Percentiles rank a stretch among this genome's conserved stretches.
Conservation (phyloP, 768 basidiomycete genomes). For the Mycena pura region DNA sequence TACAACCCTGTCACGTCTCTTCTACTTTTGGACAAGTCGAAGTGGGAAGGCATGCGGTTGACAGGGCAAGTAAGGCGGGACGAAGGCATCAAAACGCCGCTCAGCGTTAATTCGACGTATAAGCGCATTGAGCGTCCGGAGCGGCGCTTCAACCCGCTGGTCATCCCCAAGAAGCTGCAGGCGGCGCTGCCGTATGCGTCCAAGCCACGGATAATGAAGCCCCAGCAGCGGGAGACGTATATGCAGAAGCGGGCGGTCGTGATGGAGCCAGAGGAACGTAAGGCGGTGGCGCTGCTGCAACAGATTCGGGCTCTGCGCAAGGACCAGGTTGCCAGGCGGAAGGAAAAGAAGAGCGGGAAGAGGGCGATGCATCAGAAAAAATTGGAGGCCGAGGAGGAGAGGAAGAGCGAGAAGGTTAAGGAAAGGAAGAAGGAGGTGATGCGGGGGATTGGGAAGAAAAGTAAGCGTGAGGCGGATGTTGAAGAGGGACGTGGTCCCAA, state of each 20-base stretch:
- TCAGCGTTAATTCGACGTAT: conserved; percentile 86
- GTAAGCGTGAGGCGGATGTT: conserved; percentile 65
- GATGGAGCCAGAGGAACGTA: conserved; percentile 94
- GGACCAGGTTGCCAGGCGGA: conserved; percentile 80
- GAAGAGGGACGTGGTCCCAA: conserved; percentile 67
- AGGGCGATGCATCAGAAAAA: conserved; percentile 73
- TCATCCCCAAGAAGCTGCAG: conserved; percentile 90
- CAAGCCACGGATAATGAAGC: conserved; percentile 84
- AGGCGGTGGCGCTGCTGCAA: conserved; percentile 88
- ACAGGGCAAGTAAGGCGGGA: conserved; percentile 93
- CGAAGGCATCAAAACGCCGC: conserved; percentile 82
- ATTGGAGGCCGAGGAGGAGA: conserved; percentile 70
- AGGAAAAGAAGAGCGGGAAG: conserved; percentile 87
- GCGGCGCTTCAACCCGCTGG: conserved; percentile 90
- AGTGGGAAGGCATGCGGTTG: conserved; percentile 94
- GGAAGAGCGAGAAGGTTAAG: conserved; percentile 70
- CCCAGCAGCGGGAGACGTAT: conserved; percentile 82
- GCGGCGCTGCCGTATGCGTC: conserved; percentile 89
- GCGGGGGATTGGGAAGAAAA: conserved; percentile 73
- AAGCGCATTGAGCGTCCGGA: conserved; percentile 79
- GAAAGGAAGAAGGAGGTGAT: conserved; percentile 81
- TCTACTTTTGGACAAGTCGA: conserved; percentile 79
- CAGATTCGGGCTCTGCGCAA: conserved; percentile 93
- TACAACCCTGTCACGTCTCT: conserved; percentile 97
- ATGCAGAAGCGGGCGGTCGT: conserved; percentile 94